Percentiles rank a stretch among this genome's conserved stretches.
Evolutionary conservation across 371 early-diverging fungal species (phyloP).

Genomic region (Amoeboaphelidium protococcarum): DNA sequence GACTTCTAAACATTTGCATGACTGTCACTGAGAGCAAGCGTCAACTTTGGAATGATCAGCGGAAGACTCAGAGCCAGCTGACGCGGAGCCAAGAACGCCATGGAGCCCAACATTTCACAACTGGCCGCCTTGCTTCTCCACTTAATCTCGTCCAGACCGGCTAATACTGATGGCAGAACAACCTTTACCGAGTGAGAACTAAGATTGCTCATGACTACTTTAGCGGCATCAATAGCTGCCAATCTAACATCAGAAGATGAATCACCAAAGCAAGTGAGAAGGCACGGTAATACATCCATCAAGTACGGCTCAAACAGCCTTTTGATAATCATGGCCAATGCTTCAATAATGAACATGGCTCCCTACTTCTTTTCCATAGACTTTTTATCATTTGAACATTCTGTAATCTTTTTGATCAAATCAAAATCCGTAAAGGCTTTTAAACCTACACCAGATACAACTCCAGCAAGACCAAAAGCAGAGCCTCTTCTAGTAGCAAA

Average conservation of each 20-base stretch:
- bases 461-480: conserved; percentile 87
- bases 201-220: conserved; percentile 84
- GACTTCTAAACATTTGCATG: conserved; percentile 73
- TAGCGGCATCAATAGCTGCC: conserved; percentile 64
- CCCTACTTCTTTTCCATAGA: conserved; percentile 51
- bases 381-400: conserved; percentile 51
- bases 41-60: conserved; percentile 64
- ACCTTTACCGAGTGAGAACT: conserved; percentile 87
- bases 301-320: conserved; percentile 93
- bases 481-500: conserved; percentile 79
- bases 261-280: conserved; percentile 71
- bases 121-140: conserved; percentile 92
- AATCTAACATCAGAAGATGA: conserved; percentile 57
- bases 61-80: conserved; percentile 73
- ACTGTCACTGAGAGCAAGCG: conserved; percentile 70
- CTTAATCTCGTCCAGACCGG: conserved; percentile 56
- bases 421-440: conserved; percentile 49
- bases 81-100: conserved; percentile 89
- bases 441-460: conserved; percentile 76
- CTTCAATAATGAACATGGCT: conserved; percentile 76
- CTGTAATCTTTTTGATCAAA: conserved; percentile 51
- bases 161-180: conserved; percentile 63
- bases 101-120: conserved; percentile 77
- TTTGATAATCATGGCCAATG: conserved; percentile 50
- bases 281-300: conserved; percentile 61